These are phyloP conservation scores for Emmonsia crescens DNA, from an alignment of 2,329 filamentous ascomycete genomes.

Conservation along the genomic window DNA sequence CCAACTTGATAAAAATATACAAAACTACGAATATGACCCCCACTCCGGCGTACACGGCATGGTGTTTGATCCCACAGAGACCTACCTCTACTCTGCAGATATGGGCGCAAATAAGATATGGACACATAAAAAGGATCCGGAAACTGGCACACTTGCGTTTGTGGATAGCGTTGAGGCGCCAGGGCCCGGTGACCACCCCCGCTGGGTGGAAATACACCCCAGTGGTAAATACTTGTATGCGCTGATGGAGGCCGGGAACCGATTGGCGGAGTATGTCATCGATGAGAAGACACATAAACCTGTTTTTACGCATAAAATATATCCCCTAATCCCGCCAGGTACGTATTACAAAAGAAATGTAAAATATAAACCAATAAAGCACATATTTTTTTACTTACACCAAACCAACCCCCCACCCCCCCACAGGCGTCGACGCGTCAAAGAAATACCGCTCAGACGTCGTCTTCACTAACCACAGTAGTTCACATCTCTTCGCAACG, in stretches of 20 bases:
- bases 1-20: slow-evolving; percentile 31
- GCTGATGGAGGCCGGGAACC: slow-evolving; percentile 83
- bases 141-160: slow-evolving; percentile 53
- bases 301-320: slow-evolving; percentile 65
- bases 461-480: slow-evolving; percentile 58
- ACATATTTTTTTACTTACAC: neutral
- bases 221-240: slow-evolving; percentile 70
- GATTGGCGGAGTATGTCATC: slow-evolving; percentile 70
- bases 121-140: slow-evolving; percentile 62
- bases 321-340: slow-evolving; percentile 60
- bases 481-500: slow-evolving; percentile 70
- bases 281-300: slow-evolving; percentile 63
- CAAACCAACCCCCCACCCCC: too few species aligned
- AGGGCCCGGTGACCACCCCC: slow-evolving; percentile 61
- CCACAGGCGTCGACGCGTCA: slow-evolving; percentile 27
- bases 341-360: neutral
- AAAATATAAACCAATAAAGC: neutral
- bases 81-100: slow-evolving; percentile 40
- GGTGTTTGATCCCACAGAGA: slow-evolving; percentile 36
- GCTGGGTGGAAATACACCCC: slow-evolving; percentile 79
- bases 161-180: slow-evolving; percentile 66
- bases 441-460: slow-evolving; percentile 73
- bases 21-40: slow-evolving; percentile 36
- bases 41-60: slow-evolving; percentile 40
- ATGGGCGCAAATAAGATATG: slow-evolving; percentile 50